Evolutionary conservation across 768 basidiomycete genomes (phyloP).

Genomic region (Rhodotorula diobovata): DNA sequence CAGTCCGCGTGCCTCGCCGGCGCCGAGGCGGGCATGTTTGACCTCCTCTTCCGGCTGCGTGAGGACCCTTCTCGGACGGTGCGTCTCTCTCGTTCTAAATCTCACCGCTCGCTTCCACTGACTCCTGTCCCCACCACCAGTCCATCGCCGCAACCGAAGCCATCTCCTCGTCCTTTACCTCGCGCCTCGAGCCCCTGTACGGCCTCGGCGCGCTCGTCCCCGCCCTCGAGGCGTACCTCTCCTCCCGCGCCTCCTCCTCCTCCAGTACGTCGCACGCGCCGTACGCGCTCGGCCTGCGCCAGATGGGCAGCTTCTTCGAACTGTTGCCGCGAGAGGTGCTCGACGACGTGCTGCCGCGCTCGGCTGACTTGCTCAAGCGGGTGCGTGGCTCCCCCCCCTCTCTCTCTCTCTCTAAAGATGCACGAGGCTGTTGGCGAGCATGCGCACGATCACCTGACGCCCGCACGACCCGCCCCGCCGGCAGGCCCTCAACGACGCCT

Average conservation of each 20-base stretch:
- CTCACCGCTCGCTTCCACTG: not conserved
- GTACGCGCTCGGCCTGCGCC: slow-evolving; percentile 36
- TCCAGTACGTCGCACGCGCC: not conserved
- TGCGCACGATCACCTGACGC: no score
- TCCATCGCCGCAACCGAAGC: slow-evolving; percentile 35
- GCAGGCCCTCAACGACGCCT: slow-evolving; percentile 36
- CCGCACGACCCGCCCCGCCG: not conserved
- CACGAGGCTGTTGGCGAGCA: no score
- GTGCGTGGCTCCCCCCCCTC: slow-evolving; percentile 13
- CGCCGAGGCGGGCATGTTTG: slow-evolving; percentile 34
- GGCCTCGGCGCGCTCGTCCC: slow-evolving; percentile 33
- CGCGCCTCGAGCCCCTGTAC: slow-evolving; percentile 40
- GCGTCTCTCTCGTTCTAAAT: not conserved
- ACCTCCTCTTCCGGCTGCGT: slow-evolving; percentile 34
- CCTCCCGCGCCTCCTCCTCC: not conserved
- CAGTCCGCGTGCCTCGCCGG: slow-evolving; percentile 36
- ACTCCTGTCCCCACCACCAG: not conserved
- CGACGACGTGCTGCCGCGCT: slow-evolving; percentile 40
- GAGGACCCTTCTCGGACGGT: slow-evolving; percentile 26
- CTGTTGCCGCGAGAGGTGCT: slow-evolving; percentile 38
- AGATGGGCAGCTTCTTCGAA: slow-evolving; percentile 33
- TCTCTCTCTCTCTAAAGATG: not conserved
- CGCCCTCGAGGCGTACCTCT: slow-evolving; percentile 22
- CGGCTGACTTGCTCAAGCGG: slow-evolving; percentile 26
- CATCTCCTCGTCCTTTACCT: slow-evolving; percentile 30